Base-by-base conservation (phyloP, 2,329 filamentous ascomycete species). In the Phialocephala subalpina region DNA sequence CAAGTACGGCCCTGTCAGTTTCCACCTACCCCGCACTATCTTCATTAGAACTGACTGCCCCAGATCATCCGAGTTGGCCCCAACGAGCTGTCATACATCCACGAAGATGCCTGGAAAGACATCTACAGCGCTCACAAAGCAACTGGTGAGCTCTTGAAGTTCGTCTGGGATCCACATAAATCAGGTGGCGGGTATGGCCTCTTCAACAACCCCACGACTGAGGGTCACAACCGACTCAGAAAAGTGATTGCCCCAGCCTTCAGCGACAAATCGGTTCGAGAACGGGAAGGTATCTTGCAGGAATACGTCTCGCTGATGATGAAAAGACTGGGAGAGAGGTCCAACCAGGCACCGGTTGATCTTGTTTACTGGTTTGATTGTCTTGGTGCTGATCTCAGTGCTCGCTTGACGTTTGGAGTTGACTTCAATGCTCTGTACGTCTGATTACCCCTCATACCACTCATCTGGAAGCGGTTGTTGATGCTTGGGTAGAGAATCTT, bases 161-260 rank as follows among this genome's bases (percentile, higher is more conserved):
- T 25, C 45, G 49, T 25, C 20, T 61, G 22, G 20, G 20, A 18
- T 29, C 42, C 33, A 49, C 33, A 11, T 36, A 52, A 1, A 16
- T 38, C 16, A 33, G 47, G 12, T 22, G 58, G 29, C 36, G 58
- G 45, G 16, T 27, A 61, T 25, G 62, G 55, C 2, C 12, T 63
- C n/a, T 60, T 67, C 20, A 49, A 45, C 25, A 57, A 67, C 29
- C 29, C 29, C 29, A 33, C 29, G 29, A 33, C 29, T 33, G 29
- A 33, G 29, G 52, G 62, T 2, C 77, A 78, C 61, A 53, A 62
- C 1, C 65, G 69, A 27, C 70, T 77, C 62, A 70, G 72, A 18
- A 73, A 70, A 58, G 56, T 70, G 16, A 62, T 78, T 3, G 67
- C 68, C 4, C 59, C 73, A 20, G 76, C 72, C 25, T 78, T 79